Percentiles rank a stretch among this genome's conserved stretches.
phyloP scores from a whole-genome alignment of 164 flowering plant genomes.

The Magnolia sinica region DNA sequence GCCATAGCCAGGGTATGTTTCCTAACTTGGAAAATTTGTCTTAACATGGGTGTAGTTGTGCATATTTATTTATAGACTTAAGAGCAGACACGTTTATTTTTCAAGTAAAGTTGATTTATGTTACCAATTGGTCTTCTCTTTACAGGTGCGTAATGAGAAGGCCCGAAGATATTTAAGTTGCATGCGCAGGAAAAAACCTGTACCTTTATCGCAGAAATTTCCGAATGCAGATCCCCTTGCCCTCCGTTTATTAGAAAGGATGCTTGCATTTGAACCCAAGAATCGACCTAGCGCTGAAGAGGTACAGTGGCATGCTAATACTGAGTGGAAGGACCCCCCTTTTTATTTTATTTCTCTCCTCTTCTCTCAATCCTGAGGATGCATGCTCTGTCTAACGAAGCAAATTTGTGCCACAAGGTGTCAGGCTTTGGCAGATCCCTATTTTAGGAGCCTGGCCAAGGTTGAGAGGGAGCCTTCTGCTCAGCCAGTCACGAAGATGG shows the following conservation, averaged over 20 bases:
- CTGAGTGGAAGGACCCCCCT: background rate
- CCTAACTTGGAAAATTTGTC: conserved; percentile 1
- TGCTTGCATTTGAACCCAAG: conserved; percentile 96
- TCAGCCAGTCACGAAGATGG: conserved; percentile 95
- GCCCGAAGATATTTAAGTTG: conserved; percentile 94
- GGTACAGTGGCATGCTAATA: conserved; percentile 36
- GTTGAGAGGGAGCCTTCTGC: conserved; percentile 97
- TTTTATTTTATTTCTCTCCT: background rate
- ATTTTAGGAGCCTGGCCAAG: conserved; percentile 88
- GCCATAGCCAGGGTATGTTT: conserved; percentile 78
- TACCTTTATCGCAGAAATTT: conserved; percentile 87
- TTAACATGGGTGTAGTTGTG: background rate
- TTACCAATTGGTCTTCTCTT: background rate
- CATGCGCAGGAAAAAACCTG: conserved; percentile 80
- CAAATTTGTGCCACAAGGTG: conserved; percentile 20
- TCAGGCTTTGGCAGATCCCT: conserved; percentile 99
- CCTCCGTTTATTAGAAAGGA: conserved; percentile 79
- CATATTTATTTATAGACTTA: background rate
- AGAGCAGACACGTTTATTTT: background rate
- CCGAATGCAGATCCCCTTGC: conserved; percentile 96
- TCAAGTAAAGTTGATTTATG: background rate
- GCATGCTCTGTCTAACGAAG: background rate
- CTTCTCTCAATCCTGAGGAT: background rate
- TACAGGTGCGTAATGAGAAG: conserved; percentile 92
- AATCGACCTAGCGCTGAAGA: conserved; percentile 95